These are phyloP conservation scores for Chimonanthus salicifolius DNA, from an alignment of 164 flowering plant species.

Conservation along the genomic window DNA sequence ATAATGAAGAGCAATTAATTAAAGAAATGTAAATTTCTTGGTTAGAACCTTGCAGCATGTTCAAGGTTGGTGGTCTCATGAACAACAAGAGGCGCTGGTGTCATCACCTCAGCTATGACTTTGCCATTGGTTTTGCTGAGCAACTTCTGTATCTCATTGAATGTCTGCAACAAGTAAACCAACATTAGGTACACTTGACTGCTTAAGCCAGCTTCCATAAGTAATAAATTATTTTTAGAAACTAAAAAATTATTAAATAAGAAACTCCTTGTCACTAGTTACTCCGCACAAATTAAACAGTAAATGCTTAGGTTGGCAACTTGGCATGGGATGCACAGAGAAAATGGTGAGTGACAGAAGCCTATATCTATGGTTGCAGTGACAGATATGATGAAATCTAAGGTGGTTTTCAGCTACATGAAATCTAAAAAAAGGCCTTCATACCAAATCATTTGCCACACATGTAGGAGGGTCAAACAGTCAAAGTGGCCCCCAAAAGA, in stretches of 20 bases:
- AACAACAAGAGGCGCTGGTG: slow-evolving; percentile 82
- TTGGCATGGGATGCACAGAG: no score
- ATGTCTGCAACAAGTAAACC: slow-evolving; percentile 50
- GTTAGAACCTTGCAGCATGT: slow-evolving; percentile 79
- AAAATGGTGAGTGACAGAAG: no score
- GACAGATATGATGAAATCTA: no score
- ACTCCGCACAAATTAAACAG: no score
- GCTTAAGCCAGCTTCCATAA: background rate
- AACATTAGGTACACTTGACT: background rate
- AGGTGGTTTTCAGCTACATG: background rate
- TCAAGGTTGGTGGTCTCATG: slow-evolving; percentile 78
- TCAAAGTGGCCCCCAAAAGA: no score
- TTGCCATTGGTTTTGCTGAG: slow-evolving; percentile 83
- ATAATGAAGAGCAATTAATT: slow-evolving; percentile 18
- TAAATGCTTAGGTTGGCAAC: no score
- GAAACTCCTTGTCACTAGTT: background rate
- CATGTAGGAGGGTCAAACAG: no score
- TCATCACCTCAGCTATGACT: slow-evolving; percentile 80
- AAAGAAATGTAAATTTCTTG: background rate
- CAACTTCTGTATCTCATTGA: slow-evolving; percentile 77
- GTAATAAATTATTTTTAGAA: background rate
- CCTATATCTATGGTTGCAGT: no score
- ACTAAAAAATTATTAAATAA: background rate
- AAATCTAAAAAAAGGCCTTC: background rate
- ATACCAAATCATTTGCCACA: no score